Evolutionary conservation across 1,284 basidiomycete genomes (phyloP).

Genomic region (Ustilago bromivora): DNA sequence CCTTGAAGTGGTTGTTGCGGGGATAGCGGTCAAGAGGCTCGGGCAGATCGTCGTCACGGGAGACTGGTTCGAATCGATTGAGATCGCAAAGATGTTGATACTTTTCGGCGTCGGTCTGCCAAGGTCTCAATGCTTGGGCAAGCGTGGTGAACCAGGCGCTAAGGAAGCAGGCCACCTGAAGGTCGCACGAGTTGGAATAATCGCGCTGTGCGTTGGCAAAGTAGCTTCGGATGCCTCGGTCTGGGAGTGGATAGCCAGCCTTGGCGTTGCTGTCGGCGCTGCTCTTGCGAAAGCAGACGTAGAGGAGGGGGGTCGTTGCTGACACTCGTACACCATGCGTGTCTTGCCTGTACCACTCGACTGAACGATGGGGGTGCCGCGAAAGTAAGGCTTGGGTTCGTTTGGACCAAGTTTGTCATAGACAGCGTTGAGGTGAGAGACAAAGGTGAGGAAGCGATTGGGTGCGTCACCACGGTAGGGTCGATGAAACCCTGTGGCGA

Average conservation of each 20-base stretch:
- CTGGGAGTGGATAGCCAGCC: neutral
- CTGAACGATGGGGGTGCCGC: neutral
- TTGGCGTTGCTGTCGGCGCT: neutral
- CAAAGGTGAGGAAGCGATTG: neutral
- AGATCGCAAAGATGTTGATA: neutral
- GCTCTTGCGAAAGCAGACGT: neutral
- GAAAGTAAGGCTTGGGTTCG: neutral
- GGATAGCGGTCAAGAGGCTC: neutral
- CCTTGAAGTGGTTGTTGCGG: neutral
- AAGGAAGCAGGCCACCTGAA: neutral
- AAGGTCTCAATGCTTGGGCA: neutral
- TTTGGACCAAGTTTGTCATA: no score
- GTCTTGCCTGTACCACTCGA: neutral
- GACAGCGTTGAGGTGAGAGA: neutral
- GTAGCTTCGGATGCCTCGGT: neutral
- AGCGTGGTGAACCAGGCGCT: neutral
- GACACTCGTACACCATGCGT: neutral
- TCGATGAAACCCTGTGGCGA: neutral
- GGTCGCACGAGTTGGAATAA: neutral
- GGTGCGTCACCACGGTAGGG: neutral
- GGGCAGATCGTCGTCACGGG: fast-evolving
- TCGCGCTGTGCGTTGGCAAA: neutral
- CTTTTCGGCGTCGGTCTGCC: neutral
- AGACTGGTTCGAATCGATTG: neutral
- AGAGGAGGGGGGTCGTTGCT: neutral